These are phyloP conservation scores for Aspergillus sp. DNA, from an alignment of 2,329 filamentous ascomycete genomes.

Conservation along the genomic window DNA sequence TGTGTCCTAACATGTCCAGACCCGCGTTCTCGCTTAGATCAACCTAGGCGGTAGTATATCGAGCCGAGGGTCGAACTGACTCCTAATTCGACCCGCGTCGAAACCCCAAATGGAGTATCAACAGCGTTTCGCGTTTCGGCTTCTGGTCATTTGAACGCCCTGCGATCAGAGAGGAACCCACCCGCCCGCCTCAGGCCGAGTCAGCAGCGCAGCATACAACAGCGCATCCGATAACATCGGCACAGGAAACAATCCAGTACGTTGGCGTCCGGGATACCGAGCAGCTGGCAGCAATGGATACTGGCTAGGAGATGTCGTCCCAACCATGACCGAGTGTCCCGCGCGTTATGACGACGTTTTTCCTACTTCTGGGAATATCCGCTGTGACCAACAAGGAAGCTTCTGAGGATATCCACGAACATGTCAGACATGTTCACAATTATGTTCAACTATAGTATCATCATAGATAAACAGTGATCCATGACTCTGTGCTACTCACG, in stretches of 20 bases:
- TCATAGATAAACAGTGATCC: neutral
- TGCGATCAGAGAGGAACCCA: neutral
- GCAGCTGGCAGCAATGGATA: neutral
- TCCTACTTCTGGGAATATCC: neutral
- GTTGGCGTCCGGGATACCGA: neutral
- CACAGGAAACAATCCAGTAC: neutral
- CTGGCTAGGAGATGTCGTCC: neutral
- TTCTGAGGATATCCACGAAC: neutral
- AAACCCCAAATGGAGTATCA: neutral
- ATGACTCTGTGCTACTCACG: neutral
- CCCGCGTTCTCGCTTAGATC: constrained; percentile 31
- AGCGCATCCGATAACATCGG: neutral
- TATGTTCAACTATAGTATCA: neutral
- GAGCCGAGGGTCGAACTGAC: neutral
- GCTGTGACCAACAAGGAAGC: neutral
- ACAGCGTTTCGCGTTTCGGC: neutral
- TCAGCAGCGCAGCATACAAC: neutral
- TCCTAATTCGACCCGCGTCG: neutral
- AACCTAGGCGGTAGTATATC: neutral
- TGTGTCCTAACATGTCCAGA: constrained; percentile 25
- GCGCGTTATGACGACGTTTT: neutral
- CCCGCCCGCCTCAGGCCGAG: neutral
- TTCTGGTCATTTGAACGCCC: neutral
- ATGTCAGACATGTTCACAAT: neutral
- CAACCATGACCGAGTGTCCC: neutral